Evolutionary conservation across 2,329 filamentous ascomycete genomes (phyloP).

Genomic region (Atkinsonella texensis): DNA sequence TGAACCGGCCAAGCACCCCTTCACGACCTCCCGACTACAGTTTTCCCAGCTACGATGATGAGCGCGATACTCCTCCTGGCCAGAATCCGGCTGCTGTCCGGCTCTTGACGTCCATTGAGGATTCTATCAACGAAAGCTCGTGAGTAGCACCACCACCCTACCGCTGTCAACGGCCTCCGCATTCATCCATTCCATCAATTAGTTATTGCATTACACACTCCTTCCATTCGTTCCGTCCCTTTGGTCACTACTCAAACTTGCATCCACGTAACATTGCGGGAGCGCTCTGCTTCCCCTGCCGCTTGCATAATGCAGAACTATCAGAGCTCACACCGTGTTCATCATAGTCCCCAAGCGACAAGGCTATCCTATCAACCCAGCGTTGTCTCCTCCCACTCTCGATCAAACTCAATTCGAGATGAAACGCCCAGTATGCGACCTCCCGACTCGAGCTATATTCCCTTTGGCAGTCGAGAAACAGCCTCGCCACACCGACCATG

Average conservation of each 20-base stretch:
- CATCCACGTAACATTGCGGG: too few relatives aligned
- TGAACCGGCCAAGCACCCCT: constrained; percentile 40
- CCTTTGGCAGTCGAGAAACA: constrained; percentile 36
- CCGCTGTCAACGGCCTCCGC: too few relatives aligned
- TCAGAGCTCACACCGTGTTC: constrained; percentile 27
- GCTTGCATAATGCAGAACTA: neutral
- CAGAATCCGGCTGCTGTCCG: constrained; percentile 43
- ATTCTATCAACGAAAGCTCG: constrained; percentile 37
- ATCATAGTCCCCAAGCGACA: constrained; percentile 28
- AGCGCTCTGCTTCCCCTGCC: neutral
- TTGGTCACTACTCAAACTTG: too few relatives aligned
- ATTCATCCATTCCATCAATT: too few relatives aligned
- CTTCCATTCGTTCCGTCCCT: neutral
- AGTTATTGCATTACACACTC: neutral
- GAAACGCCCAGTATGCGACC: constrained; percentile 46
- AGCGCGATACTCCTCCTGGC: constrained; percentile 34
- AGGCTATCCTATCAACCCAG: constrained; percentile 42
- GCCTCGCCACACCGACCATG: constrained; percentile 45
- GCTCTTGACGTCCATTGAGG: constrained; percentile 51
- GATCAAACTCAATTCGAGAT: constrained; percentile 41
- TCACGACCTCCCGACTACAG: constrained; percentile 45
- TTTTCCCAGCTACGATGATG: constrained; percentile 44
- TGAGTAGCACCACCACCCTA: constrained; percentile 34
- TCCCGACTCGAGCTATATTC: constrained; percentile 50
- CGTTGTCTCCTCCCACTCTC: constrained; percentile 33